These are phyloP conservation scores for Alternaria ventricosa DNA, from an alignment of 2,329 filamentous ascomycete genomes.

Conservation along the genomic window DNA sequence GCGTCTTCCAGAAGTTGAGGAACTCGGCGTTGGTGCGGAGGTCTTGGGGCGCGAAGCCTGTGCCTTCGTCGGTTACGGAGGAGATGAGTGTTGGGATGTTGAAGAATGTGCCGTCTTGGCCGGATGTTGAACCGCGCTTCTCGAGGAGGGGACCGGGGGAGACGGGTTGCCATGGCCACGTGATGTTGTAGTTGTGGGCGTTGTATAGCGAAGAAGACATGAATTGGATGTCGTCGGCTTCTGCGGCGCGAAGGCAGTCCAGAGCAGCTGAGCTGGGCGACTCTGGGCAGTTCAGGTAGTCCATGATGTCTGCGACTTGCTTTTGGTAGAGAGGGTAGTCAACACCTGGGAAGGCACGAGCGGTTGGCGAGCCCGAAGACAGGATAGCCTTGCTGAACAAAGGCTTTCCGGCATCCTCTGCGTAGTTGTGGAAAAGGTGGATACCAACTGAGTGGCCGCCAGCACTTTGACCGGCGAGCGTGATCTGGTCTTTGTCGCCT, in stretches of 20 bases:
- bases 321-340: slow-evolving; percentile 39
- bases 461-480: slow-evolving; percentile 51
- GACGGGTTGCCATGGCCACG: slow-evolving; percentile 59
- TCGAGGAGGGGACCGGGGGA: slow-evolving; percentile 56
- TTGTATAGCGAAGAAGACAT: slow-evolving; percentile 50
- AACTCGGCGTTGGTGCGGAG: slow-evolving; percentile 48
- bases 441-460: slow-evolving; percentile 48
- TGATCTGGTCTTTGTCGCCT: slow-evolving; percentile 50
- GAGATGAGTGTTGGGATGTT: slow-evolving; percentile 42
- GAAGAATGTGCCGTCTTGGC: slow-evolving; percentile 44
- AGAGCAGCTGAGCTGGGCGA: slow-evolving; percentile 41
- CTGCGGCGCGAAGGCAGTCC: slow-evolving; percentile 49
- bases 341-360: slow-evolving; percentile 43
- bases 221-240: slow-evolving; percentile 48
- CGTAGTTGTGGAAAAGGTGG: slow-evolving; percentile 48
- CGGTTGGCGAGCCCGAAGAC: slow-evolving; percentile 44
- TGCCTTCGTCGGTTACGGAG: slow-evolving; percentile 48
- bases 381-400: slow-evolving; percentile 44
- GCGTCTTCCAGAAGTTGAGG: slow-evolving; percentile 39
- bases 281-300: slow-evolving; percentile 33
- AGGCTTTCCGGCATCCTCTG: slow-evolving; percentile 34
- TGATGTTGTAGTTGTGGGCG: slow-evolving; percentile 50
- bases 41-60: slow-evolving; percentile 36
- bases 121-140: slow-evolving; percentile 53
- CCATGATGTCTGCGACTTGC: slow-evolving; percentile 42